Conservation (phyloP, 371 early-diverging fungal genomes). For the Syncephalastrum monosporum region DNA sequence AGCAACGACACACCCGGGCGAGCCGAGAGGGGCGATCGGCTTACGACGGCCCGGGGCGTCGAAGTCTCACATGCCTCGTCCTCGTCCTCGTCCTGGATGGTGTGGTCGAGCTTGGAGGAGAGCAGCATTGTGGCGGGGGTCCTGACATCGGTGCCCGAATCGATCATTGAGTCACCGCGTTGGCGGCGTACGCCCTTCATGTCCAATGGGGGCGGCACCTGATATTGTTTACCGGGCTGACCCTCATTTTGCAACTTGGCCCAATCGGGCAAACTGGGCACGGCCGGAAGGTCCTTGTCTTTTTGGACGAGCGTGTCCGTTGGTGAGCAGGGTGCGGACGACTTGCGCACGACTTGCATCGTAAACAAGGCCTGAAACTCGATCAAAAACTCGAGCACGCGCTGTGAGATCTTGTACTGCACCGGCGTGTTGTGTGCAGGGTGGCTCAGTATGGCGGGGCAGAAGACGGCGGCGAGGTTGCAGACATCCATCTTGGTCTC, state of each 20-base stretch:
- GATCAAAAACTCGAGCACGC: conserved; percentile 58
- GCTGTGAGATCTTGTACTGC: conserved; percentile 57
- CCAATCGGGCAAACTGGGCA: no score
- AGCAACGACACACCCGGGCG: no score
- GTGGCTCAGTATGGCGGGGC: conserved; percentile 57
- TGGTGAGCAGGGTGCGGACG: no score
- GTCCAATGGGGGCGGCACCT: no score
- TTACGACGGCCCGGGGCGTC: background rate
- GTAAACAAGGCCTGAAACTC: conserved; percentile 46
- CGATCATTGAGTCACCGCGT: background rate
- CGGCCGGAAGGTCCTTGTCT: no score
- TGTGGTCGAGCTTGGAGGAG: background rate
- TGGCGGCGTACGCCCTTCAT: no score
- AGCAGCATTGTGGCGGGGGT: conserved; percentile 7
- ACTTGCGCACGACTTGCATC: conserved; percentile 17
- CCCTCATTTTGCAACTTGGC: no score
- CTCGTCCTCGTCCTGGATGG: background rate
- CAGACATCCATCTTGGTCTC: conserved; percentile 55
- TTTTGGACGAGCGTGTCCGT: no score
- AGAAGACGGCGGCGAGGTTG: conserved; percentile 62
- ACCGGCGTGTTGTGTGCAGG: conserved; percentile 55
- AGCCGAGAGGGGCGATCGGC: background rate
- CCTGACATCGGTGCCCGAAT: conserved; percentile 14
- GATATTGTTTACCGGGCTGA: no score
- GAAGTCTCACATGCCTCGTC: background rate